Conservation (phyloP, 371 early-diverging fungal genomes). For the Fennellomyces sp. region DNA sequence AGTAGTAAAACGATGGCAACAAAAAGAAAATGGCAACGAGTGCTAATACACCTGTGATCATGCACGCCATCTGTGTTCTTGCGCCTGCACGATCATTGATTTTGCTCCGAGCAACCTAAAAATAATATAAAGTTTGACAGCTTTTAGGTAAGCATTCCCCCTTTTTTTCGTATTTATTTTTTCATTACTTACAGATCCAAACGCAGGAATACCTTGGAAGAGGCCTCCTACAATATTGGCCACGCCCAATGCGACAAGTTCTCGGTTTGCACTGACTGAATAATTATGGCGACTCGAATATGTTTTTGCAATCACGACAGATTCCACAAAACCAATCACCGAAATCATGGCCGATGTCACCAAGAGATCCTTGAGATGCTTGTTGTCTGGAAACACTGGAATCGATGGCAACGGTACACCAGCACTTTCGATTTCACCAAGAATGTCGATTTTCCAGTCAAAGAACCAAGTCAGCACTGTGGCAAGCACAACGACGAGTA, state of each 20-base stretch:
- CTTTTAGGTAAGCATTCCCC: background rate
- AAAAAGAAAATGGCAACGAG: constrained; percentile 75
- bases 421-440: constrained; percentile 69
- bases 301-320: constrained; percentile 88
- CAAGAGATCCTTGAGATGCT: constrained; percentile 63
- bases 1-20: constrained; percentile 80
- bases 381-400: constrained; percentile 55
- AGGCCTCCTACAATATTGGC: constrained; percentile 82
- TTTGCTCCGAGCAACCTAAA: constrained; percentile 79
- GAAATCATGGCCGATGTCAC: constrained; percentile 77
- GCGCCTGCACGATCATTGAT: constrained; percentile 91
- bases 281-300: constrained; percentile 89
- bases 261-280: constrained; percentile 89
- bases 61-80: constrained; percentile 82
- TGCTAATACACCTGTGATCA: constrained; percentile 77
- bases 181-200: constrained; percentile 76
- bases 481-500: constrained; percentile 75
- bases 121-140: background rate
- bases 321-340: constrained; percentile 95
- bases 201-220: constrained; percentile 88
- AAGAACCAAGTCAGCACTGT: constrained; percentile 64
- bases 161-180: background rate
- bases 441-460: constrained; percentile 76
- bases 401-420: constrained; percentile 67
- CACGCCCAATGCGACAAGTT: constrained; percentile 87